A percentile compares a stretch with the other conserved stretches of the same genome.
Conservation (phyloP, 306 rosid genomes). For the Dryas drummondii region DNA sequence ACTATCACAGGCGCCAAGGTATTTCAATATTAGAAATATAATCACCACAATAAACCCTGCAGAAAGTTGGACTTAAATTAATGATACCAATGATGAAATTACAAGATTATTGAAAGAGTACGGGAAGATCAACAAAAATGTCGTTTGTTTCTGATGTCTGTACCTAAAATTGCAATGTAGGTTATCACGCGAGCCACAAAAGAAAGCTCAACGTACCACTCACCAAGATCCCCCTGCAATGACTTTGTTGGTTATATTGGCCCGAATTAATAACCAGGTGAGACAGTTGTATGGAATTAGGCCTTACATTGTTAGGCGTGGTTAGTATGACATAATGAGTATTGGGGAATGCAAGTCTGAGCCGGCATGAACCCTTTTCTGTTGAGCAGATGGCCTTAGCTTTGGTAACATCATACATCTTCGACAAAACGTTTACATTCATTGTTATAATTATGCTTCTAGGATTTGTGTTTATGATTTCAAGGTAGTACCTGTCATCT, state of each 20-base stretch:
- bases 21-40: slow-evolving; percentile 42
- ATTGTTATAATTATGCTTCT: slow-evolving; percentile 44
- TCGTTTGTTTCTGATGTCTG: background rate
- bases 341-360: slow-evolving; percentile 47
- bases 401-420: slow-evolving; percentile 54
- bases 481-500: slow-evolving; percentile 59
- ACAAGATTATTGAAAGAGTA: background rate
- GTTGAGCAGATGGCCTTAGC: slow-evolving; percentile 58
- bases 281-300: slow-evolving; percentile 2
- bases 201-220: slow-evolving; percentile 45
- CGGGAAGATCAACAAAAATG: background rate
- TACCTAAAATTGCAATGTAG: slow-evolving; percentile 64
- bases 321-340: slow-evolving; percentile 51
- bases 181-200: slow-evolving; percentile 43
- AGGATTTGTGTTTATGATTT: slow-evolving; percentile 47
- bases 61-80: slow-evolving; percentile 5
- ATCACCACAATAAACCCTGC: slow-evolving; percentile 41
- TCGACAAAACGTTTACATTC: slow-evolving; percentile 53
- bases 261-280: background rate
- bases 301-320: slow-evolving; percentile 53
- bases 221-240: slow-evolving; percentile 43
- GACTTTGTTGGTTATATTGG: slow-evolving; percentile 18
- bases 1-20: slow-evolving; percentile 45
- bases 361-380: slow-evolving; percentile 47
- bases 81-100: slow-evolving; percentile 13